Percentiles rank a stretch among this genome's conserved stretches.
These are phyloP conservation scores for Spinellus fusiger DNA, from an alignment of 192 early-diverging fungal species.

Conservation along the genomic window DNA sequence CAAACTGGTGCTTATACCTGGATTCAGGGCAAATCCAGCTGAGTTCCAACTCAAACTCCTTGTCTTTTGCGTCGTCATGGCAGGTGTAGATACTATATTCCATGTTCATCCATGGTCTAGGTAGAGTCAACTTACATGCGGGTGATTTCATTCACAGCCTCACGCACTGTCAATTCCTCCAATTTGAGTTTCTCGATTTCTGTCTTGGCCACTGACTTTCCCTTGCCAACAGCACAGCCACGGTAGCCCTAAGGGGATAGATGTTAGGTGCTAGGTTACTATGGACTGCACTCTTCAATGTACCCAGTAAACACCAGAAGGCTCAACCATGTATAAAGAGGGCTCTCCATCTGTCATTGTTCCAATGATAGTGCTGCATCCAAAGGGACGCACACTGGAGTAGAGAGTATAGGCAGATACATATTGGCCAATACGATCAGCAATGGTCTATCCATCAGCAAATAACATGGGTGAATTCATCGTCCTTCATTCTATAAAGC, in stretches of 20 bases:
- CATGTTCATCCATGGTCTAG: not conserved
- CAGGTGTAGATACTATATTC: slow-evolving; percentile 77
- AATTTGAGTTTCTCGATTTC: slow-evolving; percentile 97
- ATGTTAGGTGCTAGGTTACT: not conserved
- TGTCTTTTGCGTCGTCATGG: slow-evolving; percentile 97
- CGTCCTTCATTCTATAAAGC: too few relatives aligned
- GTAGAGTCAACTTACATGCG: slow-evolving; percentile 80
- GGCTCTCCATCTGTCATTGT: slow-evolving; percentile 67
- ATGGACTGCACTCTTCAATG: too few relatives aligned
- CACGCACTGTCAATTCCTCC: slow-evolving; percentile 65
- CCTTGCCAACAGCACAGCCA: slow-evolving; percentile 94
- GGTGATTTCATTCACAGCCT: slow-evolving; percentile 91
- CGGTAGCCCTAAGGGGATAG: slow-evolving; percentile 72
- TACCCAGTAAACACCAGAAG: slow-evolving; percentile 93
- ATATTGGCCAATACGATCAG: slow-evolving; percentile 88
- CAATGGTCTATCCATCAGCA: slow-evolving; percentile 61
- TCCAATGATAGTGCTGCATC: slow-evolving; percentile 78
- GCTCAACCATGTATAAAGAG: slow-evolving; percentile 91
- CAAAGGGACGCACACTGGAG: slow-evolving; percentile 92
- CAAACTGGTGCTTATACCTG: slow-evolving; percentile 70
- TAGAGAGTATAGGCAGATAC: slow-evolving; percentile 96
- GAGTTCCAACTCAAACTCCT: slow-evolving; percentile 97
- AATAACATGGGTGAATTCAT: not conserved
- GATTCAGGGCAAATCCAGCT: slow-evolving; percentile 92
- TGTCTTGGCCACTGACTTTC: slow-evolving; percentile 95